Base-by-base conservation (phyloP, 345 rosid genomes). In the Salix dunnii region DNA sequence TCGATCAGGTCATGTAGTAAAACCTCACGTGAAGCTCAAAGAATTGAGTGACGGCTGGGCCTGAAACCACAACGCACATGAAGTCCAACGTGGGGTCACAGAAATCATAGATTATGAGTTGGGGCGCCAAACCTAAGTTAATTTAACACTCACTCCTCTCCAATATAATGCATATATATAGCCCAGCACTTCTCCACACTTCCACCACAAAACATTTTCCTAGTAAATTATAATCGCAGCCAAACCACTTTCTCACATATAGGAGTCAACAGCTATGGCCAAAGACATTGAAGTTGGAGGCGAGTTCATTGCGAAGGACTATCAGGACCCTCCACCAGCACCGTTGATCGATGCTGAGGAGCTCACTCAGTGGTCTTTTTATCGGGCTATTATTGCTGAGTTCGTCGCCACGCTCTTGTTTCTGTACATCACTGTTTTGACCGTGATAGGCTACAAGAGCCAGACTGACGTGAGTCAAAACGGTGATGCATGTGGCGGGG, bases 321-420 rank as follows among this genome's bases (percentile, higher is more conserved):
- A 85, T 83, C 81, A 76, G 4, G 88, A 85, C 76, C 88, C 86
- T 5, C 88, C 86, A 11, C 88, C 86, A 12, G 88, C 88, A 27
- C 83, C 86, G 2, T 72, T 85, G 55, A 71, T 85, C 11, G 88
- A 85, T 30, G 75, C 81, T 2, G 83, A 76, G 71, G 88, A 83
- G 78, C 64, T 85, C 4, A 68, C 73, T n/a, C 36, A 79, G 62
- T 85, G 86, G 88, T 85, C 88, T 27, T 74, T 85, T 60, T 83
- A 85, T 33, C 76, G 86, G 67, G 88, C 88, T 33, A 67, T 83
- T 28, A 85, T 83, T 9, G 88, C 88, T 14, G 88, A 83, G 86
- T 83, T 85, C 76, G 65, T 85, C 4, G 88, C 88, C 74, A 81
- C 86, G 2, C 84, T 85, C 65, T 55, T 85, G 78, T 85, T 85